Percentiles rank a stretch among this genome's conserved stretches.
Evolutionary conservation across 164 flowering plant genomes (phyloP).

Genomic region (Nymphaea thermarum): DNA sequence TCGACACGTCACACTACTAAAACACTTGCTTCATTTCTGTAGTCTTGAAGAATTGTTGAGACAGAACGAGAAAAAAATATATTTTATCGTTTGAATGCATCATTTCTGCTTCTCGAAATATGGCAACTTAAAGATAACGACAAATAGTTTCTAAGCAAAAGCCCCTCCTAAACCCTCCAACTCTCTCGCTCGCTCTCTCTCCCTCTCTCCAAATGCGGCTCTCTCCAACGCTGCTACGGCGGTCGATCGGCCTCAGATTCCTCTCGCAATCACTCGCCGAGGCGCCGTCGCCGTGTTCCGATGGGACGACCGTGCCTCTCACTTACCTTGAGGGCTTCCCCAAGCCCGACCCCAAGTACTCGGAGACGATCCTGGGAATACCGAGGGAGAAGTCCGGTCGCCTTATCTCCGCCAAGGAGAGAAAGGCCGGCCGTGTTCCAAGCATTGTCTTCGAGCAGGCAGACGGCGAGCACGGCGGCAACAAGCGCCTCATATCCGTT

Average conservation of each 20-base stretch:
- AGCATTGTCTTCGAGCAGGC: conserved; percentile 84
- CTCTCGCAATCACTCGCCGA: background rate
- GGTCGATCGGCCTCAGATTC: background rate
- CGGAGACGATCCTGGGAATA: conserved; percentile 60
- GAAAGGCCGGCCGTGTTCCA: conserved; percentile 70
- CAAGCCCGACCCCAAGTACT: conserved; percentile 60
- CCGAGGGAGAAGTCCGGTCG: conserved; percentile 54
- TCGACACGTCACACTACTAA: no score
- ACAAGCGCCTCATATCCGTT: conserved; percentile 79
- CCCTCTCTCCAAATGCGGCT: background rate
- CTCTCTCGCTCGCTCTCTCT: background rate
- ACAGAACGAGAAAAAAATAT: no score
- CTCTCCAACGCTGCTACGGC: background rate
- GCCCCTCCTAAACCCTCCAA: background rate
- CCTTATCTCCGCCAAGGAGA: conserved; percentile 45
- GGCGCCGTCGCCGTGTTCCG: background rate
- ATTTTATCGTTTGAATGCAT: no score
- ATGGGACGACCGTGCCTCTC: conserved; percentile 9
- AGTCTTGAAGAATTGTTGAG: no score
- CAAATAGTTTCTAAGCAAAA: no score
- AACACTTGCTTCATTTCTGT: no score
- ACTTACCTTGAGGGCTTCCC: conserved; percentile 58
- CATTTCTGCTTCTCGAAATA: no score
- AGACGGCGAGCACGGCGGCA: conserved; percentile 89
- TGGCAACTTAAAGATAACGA: no score